A percentile compares a stretch with the other conserved stretches of the same genome.
Conservation (phyloP, 495 filamentous ascomycete genomes). For the Astrothelium macrocarpum region DNA sequence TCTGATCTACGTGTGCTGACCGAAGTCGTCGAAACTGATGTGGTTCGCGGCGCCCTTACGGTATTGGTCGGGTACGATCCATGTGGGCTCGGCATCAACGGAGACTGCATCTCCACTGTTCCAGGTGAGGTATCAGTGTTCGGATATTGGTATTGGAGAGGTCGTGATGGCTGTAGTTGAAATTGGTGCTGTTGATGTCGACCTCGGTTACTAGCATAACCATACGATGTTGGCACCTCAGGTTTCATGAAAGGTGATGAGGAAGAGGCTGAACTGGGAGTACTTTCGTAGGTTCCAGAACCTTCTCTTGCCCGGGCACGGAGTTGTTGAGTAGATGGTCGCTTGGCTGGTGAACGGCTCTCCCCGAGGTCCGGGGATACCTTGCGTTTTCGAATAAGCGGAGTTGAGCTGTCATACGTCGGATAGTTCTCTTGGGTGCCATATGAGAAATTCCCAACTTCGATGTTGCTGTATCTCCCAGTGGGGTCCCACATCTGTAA, state of each 20-base stretch:
- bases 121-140: constrained; percentile 12
- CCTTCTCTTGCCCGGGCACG: constrained; percentile 32
- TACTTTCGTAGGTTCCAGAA: constrained; percentile 33
- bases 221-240: constrained; percentile 21
- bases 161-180: constrained; percentile 12
- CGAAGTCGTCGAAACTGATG: constrained; percentile 29
- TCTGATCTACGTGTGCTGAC: constrained; percentile 32
- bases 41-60: constrained; percentile 34
- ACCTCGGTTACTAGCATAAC: constrained; percentile 21
- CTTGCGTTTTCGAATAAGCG: constrained; percentile 44
- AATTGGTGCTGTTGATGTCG: constrained; percentile 15
- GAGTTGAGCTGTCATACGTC: constrained; percentile 23
- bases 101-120: constrained; percentile 12
- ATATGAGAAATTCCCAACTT: constrained; percentile 73
- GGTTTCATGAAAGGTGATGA: constrained; percentile 15
- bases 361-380: constrained; percentile 41
- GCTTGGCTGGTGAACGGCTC: constrained; percentile 37
- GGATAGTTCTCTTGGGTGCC: constrained; percentile 35
- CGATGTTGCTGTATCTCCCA: constrained; percentile 51
- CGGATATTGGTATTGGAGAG: constrained; percentile 8
- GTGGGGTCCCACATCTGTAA: constrained; percentile 59
- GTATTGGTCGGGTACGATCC: constrained; percentile 20
- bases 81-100: constrained; percentile 10
- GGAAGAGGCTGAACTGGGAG: constrained; percentile 26
- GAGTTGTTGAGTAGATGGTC: constrained; percentile 35